phyloP scores from a whole-genome alignment of 108 stramenopile species.

The Seminavis robusta region DNA sequence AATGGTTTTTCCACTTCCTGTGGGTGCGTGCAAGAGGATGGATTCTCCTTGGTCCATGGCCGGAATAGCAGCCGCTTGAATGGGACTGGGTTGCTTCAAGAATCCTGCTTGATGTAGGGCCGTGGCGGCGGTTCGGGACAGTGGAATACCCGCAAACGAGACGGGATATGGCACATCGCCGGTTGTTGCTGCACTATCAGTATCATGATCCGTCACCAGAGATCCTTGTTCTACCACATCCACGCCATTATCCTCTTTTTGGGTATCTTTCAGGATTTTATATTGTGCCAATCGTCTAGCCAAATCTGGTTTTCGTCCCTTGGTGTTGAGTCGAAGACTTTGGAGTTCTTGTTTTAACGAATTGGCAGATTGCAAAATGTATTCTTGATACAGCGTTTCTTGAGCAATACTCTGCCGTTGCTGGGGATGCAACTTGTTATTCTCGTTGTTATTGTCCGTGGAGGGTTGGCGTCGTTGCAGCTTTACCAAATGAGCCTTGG shows the following conservation, averaged over 20 bases:
- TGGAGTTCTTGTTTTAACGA: slow-evolving; percentile 65
- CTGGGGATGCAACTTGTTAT: too few species aligned
- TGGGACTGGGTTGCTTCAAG: slow-evolving; percentile 59
- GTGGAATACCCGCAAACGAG: slow-evolving; percentile 57
- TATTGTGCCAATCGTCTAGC: slow-evolving; percentile 64
- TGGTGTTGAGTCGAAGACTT: slow-evolving; percentile 33
- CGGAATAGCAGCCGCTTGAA: slow-evolving; percentile 66
- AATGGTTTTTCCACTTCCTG: slow-evolving; percentile 82
- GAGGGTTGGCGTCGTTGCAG: slow-evolving; percentile 4
- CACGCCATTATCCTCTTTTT: slow-evolving; percentile 15
- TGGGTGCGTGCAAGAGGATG: slow-evolving; percentile 73
- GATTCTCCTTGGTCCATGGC: slow-evolving; percentile 48
- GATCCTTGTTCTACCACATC: slow-evolving; percentile 2
- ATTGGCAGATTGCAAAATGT: slow-evolving; percentile 61
- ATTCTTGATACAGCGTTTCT: slow-evolving; percentile 27
- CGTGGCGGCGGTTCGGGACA: slow-evolving; percentile 58
- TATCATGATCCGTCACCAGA: not conserved
- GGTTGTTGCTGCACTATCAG: not conserved
- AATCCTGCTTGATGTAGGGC: slow-evolving; percentile 59
- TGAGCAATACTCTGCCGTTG: slow-evolving; percentile 11
- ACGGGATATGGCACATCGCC: not conserved
- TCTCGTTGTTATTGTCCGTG: not conserved
- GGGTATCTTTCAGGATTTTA: slow-evolving; percentile 20
- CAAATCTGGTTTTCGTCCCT: slow-evolving; percentile 79
- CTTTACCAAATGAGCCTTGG: slow-evolving; percentile 24